Base-by-base conservation (phyloP, 106 monocot species). In the Amphibolis antarctica region DNA sequence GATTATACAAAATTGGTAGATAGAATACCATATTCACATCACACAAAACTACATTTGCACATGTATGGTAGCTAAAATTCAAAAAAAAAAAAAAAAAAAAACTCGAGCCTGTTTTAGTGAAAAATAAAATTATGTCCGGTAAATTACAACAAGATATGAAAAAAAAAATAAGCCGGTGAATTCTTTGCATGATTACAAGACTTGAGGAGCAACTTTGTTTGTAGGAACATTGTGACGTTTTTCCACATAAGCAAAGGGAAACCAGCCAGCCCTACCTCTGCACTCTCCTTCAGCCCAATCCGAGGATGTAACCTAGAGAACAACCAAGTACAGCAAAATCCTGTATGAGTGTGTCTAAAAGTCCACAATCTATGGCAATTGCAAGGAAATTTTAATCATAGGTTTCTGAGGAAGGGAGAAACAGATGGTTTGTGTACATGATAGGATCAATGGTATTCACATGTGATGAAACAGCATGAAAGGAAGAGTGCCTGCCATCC, bases 201-300 rank as follows among this genome's bases (percentile, higher is more conserved):
- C 56, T 57, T 65, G 53, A 15, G 54, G 64, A 64, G 20, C 44
- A 10, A 65, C 72, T 26, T 55, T 65, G 15, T 44, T 72, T 24
- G 64, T 45, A 28, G 72, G 72, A n/a, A 65, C 64, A 42, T 28
- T 30, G 21, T 65, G 56, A 42, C 72, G 54, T 43, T 29, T 65
- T 28, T 72, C 72, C 42, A 72, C 62, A 51, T 72, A 65, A 15
- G 64, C 42, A 30, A 72, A 23, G 1, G 72, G 72, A 30, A 72
- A 72, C 72, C 72, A 72, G 14, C 72, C 72, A 11, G 72, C 64
- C 44, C 19, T 64, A 18, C 72, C 72, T 65, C 46, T 72, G 45
- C 72, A 72, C 65, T 72, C 72, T 65, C 72, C 72, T 47, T 72
- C 72, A n/a, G 64, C 72, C 72, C 72, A 72, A 19, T 65, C 72